These are phyloP conservation scores for Auricularia sp. DNA, from an alignment of 768 basidiomycete species.

Conservation along the genomic window DNA sequence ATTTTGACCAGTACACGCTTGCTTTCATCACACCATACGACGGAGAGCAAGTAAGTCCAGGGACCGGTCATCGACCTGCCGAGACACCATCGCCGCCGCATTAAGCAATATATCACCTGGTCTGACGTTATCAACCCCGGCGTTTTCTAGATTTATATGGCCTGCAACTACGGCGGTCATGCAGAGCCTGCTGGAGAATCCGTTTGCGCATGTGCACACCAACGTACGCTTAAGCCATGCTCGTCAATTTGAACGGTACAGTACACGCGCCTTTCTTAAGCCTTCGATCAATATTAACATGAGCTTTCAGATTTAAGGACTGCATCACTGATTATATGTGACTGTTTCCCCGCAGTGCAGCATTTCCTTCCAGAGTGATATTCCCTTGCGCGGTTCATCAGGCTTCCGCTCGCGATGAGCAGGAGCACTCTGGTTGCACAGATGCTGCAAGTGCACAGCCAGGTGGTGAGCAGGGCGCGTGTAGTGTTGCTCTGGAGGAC, in stretches of 20 bases:
- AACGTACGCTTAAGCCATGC: not conserved
- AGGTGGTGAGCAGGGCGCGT: too few relatives aligned
- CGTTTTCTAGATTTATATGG: not conserved
- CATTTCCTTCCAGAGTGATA: not conserved
- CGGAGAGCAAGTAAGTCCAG: too few relatives aligned
- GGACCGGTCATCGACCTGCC: not conserved
- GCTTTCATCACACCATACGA: too few relatives aligned
- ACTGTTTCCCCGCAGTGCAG: not conserved
- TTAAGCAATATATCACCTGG: not conserved
- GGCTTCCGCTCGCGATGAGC: too few relatives aligned
- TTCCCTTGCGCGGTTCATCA: slow-evolving; percentile 1
- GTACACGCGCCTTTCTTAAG: not conserved
- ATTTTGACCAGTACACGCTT: too few relatives aligned
- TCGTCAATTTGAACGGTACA: not conserved
- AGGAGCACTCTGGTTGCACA: too few relatives aligned
- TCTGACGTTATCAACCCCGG: not conserved
- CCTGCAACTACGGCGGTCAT: not conserved
- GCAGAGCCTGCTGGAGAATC: not conserved
- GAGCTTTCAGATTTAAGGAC: too few relatives aligned
- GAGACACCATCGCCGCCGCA: not conserved
- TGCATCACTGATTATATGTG: not conserved
- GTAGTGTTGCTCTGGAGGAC: too few relatives aligned
- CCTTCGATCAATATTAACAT: not conserved
- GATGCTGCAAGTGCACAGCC: too few relatives aligned
- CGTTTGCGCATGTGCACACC: not conserved